These are phyloP conservation scores for Diaporthe caulivora DNA, from an alignment of 2,329 filamentous ascomycete genomes.

Conservation along the genomic window DNA sequence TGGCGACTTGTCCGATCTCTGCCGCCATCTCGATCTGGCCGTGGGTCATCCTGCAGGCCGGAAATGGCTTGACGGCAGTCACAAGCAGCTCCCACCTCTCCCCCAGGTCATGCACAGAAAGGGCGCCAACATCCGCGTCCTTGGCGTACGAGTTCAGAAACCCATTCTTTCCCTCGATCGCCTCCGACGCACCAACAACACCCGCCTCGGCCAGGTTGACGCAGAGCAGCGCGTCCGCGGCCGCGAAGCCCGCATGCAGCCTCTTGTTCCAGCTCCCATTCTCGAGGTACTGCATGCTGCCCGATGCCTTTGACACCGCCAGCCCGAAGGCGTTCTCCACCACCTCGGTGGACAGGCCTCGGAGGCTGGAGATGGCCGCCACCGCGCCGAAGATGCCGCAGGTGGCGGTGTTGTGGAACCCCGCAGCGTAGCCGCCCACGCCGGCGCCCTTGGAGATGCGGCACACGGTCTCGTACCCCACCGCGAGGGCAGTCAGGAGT, in stretches of 20 bases:
- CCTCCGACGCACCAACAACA: conserved; percentile 42
- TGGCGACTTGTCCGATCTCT: conserved; percentile 41
- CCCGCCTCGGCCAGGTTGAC: conserved; percentile 45
- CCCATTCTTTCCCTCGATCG: conserved; percentile 45
- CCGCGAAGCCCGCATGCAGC: conserved; percentile 46
- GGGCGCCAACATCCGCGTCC: conserved; percentile 37
- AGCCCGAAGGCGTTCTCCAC: conserved; percentile 45
- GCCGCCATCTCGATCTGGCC: conserved; percentile 46
- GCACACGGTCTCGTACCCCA: conserved; percentile 47
- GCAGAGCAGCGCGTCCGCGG: conserved; percentile 46
- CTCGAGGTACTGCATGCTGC: conserved; percentile 48
- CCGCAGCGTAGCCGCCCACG: conserved; percentile 44
- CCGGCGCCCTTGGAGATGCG: conserved; percentile 44
- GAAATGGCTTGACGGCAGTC: conserved; percentile 46
- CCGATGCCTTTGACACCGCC: conserved; percentile 45
- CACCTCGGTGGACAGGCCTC: conserved; percentile 39
- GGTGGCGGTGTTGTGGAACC: conserved; percentile 47
- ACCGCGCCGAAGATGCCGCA: conserved; percentile 47
- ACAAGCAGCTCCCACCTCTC: conserved; percentile 43
- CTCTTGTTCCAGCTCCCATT: conserved; percentile 48
- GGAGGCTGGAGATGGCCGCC: conserved; percentile 44
- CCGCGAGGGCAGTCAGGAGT: conserved; percentile 40
- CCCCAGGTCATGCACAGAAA: conserved; percentile 41
- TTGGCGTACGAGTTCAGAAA: conserved; percentile 43
- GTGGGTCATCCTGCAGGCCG: conserved; percentile 47